Conservation (phyloP, 108 stramenopile species). For the Cyclotella cryptica region DNA sequence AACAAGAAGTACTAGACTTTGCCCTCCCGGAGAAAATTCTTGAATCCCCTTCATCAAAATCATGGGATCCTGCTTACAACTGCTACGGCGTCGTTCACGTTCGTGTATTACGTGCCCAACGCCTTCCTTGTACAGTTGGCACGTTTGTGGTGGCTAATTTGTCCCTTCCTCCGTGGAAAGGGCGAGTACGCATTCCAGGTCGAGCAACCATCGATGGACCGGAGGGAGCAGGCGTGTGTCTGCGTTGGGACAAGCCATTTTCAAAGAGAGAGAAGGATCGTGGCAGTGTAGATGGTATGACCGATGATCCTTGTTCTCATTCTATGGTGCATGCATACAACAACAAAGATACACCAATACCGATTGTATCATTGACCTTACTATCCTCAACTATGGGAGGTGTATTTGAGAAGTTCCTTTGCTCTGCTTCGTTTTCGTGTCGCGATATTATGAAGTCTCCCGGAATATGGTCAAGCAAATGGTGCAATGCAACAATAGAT, state of each 20-base stretch:
- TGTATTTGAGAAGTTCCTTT: slow-evolving; percentile 75
- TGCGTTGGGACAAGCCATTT: slow-evolving; percentile 60
- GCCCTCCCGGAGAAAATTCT: slow-evolving; percentile 12
- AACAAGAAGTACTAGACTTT: slow-evolving; percentile 34
- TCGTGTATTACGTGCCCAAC: slow-evolving; percentile 71
- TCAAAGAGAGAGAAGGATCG: neutral
- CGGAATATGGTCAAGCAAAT: slow-evolving; percentile 57
- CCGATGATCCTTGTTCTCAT: slow-evolving; percentile 42
- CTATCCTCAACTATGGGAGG: slow-evolving; percentile 65
- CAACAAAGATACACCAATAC: slow-evolving; percentile 77
- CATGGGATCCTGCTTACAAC: slow-evolving; percentile 67
- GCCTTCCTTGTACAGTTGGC: slow-evolving; percentile 74
- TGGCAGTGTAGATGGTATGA: slow-evolving; percentile 20
- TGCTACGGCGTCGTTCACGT: slow-evolving; percentile 82
- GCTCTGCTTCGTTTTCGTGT: slow-evolving; percentile 63
- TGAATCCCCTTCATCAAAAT: neutral
- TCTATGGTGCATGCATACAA: slow-evolving; percentile 88
- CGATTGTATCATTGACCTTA: slow-evolving; percentile 70
- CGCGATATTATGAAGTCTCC: slow-evolving; percentile 63
- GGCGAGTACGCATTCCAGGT: slow-evolving; percentile 65
- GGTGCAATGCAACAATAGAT: slow-evolving; percentile 54
- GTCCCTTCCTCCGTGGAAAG: slow-evolving; percentile 82
- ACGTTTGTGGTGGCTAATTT: slow-evolving; percentile 60
- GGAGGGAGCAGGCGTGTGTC: slow-evolving; percentile 70
- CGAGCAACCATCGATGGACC: slow-evolving; percentile 39